phyloP scores from a whole-genome alignment of 257 asterid species.

The Solanum stenotomum region DNA sequence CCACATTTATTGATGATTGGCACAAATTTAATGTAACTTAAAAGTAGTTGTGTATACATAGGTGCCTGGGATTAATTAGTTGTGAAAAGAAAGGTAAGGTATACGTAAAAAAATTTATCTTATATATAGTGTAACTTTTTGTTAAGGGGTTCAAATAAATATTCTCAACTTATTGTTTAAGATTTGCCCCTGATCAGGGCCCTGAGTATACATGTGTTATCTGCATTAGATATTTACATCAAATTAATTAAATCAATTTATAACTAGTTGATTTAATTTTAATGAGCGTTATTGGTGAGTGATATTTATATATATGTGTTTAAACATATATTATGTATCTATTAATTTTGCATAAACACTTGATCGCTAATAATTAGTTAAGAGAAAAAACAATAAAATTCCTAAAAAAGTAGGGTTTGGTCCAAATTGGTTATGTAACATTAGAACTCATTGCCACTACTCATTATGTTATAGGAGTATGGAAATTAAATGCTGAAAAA shows the following conservation, averaged over 20 bases:
- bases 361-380: not conserved
- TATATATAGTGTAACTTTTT: no score
- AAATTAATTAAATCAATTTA: not conserved
- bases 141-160: not conserved
- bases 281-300: not conserved
- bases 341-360: not conserved
- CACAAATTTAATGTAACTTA: not conserved
- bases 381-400: not conserved
- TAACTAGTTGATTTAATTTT: not conserved
- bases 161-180: no score
- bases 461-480: not conserved
- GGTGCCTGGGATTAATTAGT: not conserved
- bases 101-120: not conserved
- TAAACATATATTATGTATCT: not conserved
- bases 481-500: not conserved
- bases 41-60: not conserved
- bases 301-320: not conserved
- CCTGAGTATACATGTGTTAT: no score
- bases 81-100: not conserved
- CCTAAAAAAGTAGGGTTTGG: not conserved
- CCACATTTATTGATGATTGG: not conserved
- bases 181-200: no score
- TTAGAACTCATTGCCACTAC: not conserved
- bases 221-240: not conserved
- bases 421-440: not conserved